A percentile compares a stretch with the other conserved stretches of the same genome.
These are phyloP conservation scores for Nissolia schottii DNA, from an alignment of 306 rosid genomes.

Conservation along the genomic window DNA sequence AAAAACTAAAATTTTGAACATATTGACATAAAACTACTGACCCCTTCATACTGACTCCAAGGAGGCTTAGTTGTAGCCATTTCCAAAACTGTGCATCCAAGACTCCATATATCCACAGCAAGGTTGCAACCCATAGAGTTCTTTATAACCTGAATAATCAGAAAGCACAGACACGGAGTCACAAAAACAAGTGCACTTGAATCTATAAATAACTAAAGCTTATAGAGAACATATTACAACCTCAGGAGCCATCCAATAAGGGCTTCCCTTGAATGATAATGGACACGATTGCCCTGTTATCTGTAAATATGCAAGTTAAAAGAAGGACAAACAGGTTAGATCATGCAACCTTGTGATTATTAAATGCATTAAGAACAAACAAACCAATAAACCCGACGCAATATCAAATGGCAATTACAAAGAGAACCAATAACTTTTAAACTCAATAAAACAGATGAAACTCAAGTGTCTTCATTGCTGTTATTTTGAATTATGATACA, in stretches of 20 bases:
- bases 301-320: slow-evolving; percentile 40
- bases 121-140: slow-evolving; percentile 75
- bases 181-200: slow-evolving; percentile 9
- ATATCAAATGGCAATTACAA: not conserved
- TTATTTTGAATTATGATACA: not conserved
- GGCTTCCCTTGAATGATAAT: slow-evolving; percentile 90
- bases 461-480: not conserved
- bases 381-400: not conserved
- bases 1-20: not conserved
- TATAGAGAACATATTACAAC: slow-evolving; percentile 31
- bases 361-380: not conserved
- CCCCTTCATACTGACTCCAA: slow-evolving; percentile 99
- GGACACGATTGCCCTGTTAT: slow-evolving; percentile 84
- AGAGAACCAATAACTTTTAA: not conserved
- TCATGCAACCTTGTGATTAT: slow-evolving; percentile 11
- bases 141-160: slow-evolving; percentile 60
- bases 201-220: slow-evolving; percentile 3
- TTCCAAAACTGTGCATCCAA: slow-evolving; percentile 96
- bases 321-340: slow-evolving; percentile 19
- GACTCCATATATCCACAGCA: slow-evolving; percentile 97
- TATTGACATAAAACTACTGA: slow-evolving; percentile 32
- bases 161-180: slow-evolving; percentile 14
- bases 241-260: slow-evolving; percentile 99
- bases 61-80: slow-evolving; percentile 99
- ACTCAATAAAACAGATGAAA: not conserved